phyloP scores from a whole-genome alignment of 2,329 filamentous ascomycete species.

The Epichloe amarillans region DNA sequence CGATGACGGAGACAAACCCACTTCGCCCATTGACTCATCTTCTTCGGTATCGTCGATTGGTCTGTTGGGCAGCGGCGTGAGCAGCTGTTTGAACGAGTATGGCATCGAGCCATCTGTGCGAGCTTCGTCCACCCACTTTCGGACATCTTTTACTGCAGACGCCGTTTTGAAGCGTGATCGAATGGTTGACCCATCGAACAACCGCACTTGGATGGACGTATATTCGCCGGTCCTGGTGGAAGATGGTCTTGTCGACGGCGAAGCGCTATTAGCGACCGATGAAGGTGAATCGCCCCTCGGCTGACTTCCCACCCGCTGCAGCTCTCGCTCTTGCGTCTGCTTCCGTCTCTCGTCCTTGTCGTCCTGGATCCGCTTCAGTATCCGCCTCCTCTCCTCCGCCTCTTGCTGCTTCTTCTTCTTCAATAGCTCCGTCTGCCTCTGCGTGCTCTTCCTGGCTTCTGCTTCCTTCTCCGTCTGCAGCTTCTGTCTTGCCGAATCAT shows the following conservation, averaged over 20 bases:
- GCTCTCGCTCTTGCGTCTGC: constrained; percentile 36
- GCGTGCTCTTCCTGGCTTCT: constrained; percentile 20
- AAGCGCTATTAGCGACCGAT: constrained; percentile 15
- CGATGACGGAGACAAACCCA: constrained; percentile 65
- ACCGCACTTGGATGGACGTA: constrained; percentile 57
- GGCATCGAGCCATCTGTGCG: constrained; percentile 45
- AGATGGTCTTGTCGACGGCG: constrained; percentile 19
- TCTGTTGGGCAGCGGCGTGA: constrained; percentile 64
- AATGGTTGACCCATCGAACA: constrained; percentile 75
- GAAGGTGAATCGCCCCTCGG: constrained; percentile 18
- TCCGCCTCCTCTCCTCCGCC: constrained; percentile 54
- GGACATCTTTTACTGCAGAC: constrained; percentile 53
- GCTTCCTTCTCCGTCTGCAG: constrained; percentile 32
- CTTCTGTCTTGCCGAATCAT: constrained; percentile 32
- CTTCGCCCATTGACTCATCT: constrained; percentile 47
- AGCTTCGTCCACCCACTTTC: constrained; percentile 61
- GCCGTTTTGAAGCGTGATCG: constrained; percentile 55
- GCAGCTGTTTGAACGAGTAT: constrained; percentile 74
- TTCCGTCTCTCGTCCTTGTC: constrained; percentile 58
- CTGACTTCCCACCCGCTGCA: constrained; percentile 19
- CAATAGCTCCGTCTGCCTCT: constrained; percentile 39
- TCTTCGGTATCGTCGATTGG: constrained; percentile 67
- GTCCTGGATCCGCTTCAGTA: constrained; percentile 62
- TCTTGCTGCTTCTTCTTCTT: constrained; percentile 53
- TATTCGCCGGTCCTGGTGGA: constrained; percentile 16